Conservation (phyloP, 306 rosid genomes). For the Vicia sativa region DNA sequence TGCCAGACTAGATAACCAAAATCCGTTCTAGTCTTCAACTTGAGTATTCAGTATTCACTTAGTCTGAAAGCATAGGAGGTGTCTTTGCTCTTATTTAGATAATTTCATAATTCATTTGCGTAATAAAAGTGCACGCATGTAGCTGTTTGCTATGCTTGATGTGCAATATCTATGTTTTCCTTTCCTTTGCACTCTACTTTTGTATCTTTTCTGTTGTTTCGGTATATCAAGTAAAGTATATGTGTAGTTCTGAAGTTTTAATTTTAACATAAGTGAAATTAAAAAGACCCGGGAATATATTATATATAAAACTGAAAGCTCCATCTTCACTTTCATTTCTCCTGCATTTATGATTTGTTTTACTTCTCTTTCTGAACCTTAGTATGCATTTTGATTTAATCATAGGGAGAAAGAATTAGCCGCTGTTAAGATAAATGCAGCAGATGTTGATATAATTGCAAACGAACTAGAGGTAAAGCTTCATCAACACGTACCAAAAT, state of each 20-base stretch:
- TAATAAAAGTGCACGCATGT: conserved; percentile 10
- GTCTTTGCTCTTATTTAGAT: conserved; percentile 2
- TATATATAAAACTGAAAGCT: background rate
- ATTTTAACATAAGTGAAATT: background rate
- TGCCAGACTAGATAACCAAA: conserved; percentile 6
- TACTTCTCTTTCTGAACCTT: conserved; percentile 9
- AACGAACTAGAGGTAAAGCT: conserved; percentile 83
- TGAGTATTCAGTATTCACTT: background rate
- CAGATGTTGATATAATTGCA: conserved; percentile 85
- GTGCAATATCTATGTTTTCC: background rate
- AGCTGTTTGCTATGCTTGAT: conserved; percentile 6
- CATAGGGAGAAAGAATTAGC: conserved; percentile 90
- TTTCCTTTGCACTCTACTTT: background rate
- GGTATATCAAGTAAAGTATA: background rate
- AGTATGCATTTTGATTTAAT: conserved; percentile 21
- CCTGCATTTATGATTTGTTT: background rate
- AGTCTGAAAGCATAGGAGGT: conserved; percentile 13
- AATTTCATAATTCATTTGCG: background rate
- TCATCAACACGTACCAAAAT: background rate
- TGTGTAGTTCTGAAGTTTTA: background rate
- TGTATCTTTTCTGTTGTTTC: background rate
- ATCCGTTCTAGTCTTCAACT: conserved; percentile 5
- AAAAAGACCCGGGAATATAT: background rate
- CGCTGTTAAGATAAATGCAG: conserved; percentile 83
- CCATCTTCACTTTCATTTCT: background rate